Percentiles rank a stretch among this genome's conserved stretches.
Evolutionary conservation across 2,329 filamentous ascomycete species (phyloP).

Genomic region (Fusarium sp.): DNA sequence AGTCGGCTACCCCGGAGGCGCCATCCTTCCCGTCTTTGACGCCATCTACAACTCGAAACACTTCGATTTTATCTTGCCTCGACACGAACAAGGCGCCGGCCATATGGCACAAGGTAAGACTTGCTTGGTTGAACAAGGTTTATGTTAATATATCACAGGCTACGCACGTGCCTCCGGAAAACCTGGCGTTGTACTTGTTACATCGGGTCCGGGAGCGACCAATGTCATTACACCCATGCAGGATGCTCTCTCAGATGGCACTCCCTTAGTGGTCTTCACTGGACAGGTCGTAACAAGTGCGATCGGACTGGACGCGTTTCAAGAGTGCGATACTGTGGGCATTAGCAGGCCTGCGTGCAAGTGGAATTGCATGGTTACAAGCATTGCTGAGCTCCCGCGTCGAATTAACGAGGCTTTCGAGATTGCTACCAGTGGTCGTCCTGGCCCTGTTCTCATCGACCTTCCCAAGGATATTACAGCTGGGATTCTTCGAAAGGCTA

Average conservation of each 20-base stretch:
- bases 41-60: conserved; percentile 98
- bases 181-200: conserved; percentile 95
- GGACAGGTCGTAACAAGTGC: conserved; percentile 87
- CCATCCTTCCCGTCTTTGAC: conserved; percentile 97
- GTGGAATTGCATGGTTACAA: conserved; percentile 99
- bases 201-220: conserved; percentile 86
- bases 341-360: conserved; percentile 90
- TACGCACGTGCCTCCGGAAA: conserved; percentile 91
- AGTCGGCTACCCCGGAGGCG: conserved; percentile 93
- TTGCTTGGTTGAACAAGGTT: conserved; percentile 61
- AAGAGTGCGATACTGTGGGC: conserved; percentile 93
- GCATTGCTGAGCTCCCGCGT: conserved; percentile 89
- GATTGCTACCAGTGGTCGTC: conserved; percentile 93
- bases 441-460: conserved; percentile 94
- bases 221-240: conserved; percentile 97
- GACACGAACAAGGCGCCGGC: conserved; percentile 94
- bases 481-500: conserved; percentile 83
- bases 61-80: conserved; percentile 95
- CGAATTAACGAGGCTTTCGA: conserved; percentile 98
- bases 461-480: conserved; percentile 97
- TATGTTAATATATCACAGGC: conserved; percentile 64
- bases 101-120: conserved; percentile 99
- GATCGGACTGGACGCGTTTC: conserved; percentile 67
- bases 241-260: conserved; percentile 90
- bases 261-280: conserved; percentile 82